phyloP scores from a whole-genome alignment of 805 yeast genomes.

The Pichia cabralensis region DNA sequence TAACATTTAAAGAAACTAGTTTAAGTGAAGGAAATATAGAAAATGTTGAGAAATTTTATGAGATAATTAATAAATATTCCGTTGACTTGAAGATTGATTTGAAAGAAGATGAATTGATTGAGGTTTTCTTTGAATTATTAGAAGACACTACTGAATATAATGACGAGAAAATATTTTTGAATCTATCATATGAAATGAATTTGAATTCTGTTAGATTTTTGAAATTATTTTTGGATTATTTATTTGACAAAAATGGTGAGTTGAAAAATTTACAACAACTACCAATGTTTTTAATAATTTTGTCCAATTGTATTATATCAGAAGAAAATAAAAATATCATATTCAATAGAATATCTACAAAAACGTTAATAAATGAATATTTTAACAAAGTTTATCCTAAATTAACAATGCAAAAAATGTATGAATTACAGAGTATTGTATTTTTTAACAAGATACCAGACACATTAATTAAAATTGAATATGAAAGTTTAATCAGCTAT shows the following conservation, averaged over 20 bases:
- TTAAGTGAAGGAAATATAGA: background rate
- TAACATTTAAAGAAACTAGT: no score
- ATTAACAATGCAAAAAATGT: constrained; percentile 6
- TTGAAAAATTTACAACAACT: background rate
- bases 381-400: constrained; percentile 4
- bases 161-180: constrained; percentile 8
- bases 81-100: background rate
- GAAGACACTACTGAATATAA: background rate
- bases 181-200: constrained; percentile 5
- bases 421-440: constrained; percentile 11
- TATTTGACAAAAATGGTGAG: background rate
- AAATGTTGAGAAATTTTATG: constrained; percentile 1
- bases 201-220: background rate
- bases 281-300: constrained; percentile 4
- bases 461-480: background rate
- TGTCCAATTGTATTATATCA: constrained; percentile 8
- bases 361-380: constrained; percentile 2
- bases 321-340: constrained; percentile 1
- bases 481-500: background rate
- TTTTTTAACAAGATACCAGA: constrained; percentile 6
- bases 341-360: background rate
- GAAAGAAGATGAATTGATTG: background rate
- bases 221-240: background rate
- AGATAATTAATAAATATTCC: background rate
- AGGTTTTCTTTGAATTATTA: constrained; percentile 1